Evolutionary conservation across 2,329 filamentous ascomycete genomes (phyloP).

Genomic region (Sporothrix pallida): DNA sequence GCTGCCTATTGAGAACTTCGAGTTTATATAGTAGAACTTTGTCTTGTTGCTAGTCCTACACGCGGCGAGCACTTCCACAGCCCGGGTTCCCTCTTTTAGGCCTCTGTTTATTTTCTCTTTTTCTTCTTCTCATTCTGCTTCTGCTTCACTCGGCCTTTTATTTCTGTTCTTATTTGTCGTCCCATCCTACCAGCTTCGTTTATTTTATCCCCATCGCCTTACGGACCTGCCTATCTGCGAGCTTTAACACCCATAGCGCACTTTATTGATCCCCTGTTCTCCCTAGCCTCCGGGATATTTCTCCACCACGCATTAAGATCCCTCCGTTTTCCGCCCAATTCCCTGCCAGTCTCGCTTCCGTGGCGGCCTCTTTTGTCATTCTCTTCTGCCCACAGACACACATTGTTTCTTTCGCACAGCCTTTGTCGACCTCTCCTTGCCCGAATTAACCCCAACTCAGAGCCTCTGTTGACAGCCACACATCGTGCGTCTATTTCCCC

Average conservation of each 20-base stretch:
- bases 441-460: slow-evolving; percentile 9
- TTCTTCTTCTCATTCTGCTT: neutral
- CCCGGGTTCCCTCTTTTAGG: slow-evolving; percentile 21
- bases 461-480: slow-evolving; percentile 1
- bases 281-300: slow-evolving; percentile 14
- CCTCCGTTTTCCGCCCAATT: slow-evolving; percentile 1
- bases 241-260: slow-evolving; percentile 20
- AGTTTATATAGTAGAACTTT: neutral
- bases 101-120: neutral
- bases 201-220: neutral
- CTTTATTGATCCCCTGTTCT: slow-evolving; percentile 11
- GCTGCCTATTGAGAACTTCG: slow-evolving; percentile 16
- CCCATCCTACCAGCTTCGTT: neutral
- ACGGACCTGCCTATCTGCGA: neutral
- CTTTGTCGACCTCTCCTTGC: neutral
- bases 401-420: slow-evolving; percentile 10
- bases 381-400: slow-evolving; percentile 8
- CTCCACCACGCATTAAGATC: slow-evolving; percentile 22
- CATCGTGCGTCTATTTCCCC: slow-evolving; percentile 10
- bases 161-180: neutral
- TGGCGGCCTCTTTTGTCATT: slow-evolving; percentile 21
- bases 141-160: neutral
- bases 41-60: slow-evolving; percentile 19
- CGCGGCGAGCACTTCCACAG: slow-evolving; percentile 20
- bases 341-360: slow-evolving; percentile 4